A percentile compares a stretch with the other conserved stretches of the same genome.
Evolutionary conservation across 2,329 filamentous ascomycete genomes (phyloP).

Genomic region (Colletotrichum viniferum): DNA sequence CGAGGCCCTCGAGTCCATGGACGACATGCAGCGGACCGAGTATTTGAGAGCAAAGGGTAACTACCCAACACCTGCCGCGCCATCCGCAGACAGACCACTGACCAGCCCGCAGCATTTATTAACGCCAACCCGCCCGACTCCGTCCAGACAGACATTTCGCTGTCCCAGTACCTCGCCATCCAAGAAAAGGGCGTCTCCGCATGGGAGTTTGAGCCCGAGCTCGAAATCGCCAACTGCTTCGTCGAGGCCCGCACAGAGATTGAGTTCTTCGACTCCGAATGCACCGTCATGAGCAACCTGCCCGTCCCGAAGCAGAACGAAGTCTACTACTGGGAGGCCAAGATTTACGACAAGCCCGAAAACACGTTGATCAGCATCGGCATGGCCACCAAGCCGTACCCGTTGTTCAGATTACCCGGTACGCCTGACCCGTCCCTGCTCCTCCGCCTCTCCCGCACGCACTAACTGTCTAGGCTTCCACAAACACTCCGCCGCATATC

Average conservation of each 20-base stretch:
- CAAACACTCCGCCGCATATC: constrained; percentile 90
- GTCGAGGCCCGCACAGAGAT: constrained; percentile 96
- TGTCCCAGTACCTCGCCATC: constrained; percentile 97
- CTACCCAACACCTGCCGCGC: not conserved
- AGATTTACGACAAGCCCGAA: constrained; percentile 97
- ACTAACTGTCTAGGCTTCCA: constrained; percentile 71
- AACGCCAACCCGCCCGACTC: constrained; percentile 95
- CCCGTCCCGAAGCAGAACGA: constrained; percentile 99
- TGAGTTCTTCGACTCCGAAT: constrained; percentile 98
- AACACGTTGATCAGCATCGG: constrained; percentile 86
- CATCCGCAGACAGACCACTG: not conserved
- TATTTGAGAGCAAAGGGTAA: constrained; percentile 95
- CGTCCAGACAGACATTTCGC: constrained; percentile 91
- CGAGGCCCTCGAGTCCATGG: constrained; percentile 93
- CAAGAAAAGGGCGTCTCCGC: constrained; percentile 99
- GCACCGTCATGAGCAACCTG: constrained; percentile 94
- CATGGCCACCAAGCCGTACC: constrained; percentile 96
- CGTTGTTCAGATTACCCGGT: constrained; percentile 93
- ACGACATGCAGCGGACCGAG: constrained; percentile 87
- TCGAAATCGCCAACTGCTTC: constrained; percentile 98
- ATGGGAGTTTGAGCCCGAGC: constrained; percentile 99
- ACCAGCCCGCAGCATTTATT: constrained; percentile 73
- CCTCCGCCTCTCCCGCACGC: not conserved
- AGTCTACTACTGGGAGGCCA: constrained; percentile 99
- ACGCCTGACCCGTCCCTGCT: constrained; percentile 37